Evolutionary conservation across 2,329 filamentous ascomycete genomes (phyloP).

Genomic region (Aspergillus quadrilineatus): DNA sequence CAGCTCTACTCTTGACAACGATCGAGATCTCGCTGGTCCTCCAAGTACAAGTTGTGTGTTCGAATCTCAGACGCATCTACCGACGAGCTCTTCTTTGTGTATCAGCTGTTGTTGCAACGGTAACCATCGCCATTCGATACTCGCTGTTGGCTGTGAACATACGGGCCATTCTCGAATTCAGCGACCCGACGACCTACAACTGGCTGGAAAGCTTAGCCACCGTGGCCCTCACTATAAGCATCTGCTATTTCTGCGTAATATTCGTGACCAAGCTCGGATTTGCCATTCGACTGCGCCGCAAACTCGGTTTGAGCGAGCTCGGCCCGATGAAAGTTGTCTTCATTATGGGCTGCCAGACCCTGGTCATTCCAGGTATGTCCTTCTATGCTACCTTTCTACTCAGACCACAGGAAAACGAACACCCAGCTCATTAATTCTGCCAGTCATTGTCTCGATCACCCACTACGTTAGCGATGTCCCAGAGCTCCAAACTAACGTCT

Average conservation of each 20-base stretch:
- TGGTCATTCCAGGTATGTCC: slow-evolving; percentile 60
- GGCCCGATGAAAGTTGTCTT: slow-evolving; percentile 67
- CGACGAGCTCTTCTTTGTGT: slow-evolving; percentile 47
- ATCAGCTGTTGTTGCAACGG: slow-evolving; percentile 51
- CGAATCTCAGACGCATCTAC: slow-evolving; percentile 47
- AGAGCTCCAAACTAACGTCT: slow-evolving; percentile 55
- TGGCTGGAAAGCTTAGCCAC: slow-evolving; percentile 49
- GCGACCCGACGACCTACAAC: slow-evolving; percentile 29
- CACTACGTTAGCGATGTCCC: slow-evolving; percentile 54
- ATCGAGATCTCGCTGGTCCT: slow-evolving; percentile 61
- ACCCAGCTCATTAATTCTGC: not conserved
- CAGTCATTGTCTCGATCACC: slow-evolving; percentile 61
- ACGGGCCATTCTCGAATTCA: slow-evolving; percentile 37
- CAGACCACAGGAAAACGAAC: slow-evolving; percentile 17
- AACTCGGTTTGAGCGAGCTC: slow-evolving; percentile 60
- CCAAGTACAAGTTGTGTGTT: slow-evolving; percentile 63
- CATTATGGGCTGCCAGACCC: slow-evolving; percentile 66
- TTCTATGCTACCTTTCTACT: not conserved
- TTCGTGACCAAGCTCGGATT: slow-evolving; percentile 62
- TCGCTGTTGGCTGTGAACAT: slow-evolving; percentile 52
- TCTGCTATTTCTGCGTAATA: slow-evolving; percentile 62
- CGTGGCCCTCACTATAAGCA: slow-evolving; percentile 55
- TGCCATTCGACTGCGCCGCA: slow-evolving; percentile 56
- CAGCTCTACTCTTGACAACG: slow-evolving; percentile 53
- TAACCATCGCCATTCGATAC: slow-evolving; percentile 56